Base-by-base conservation (phyloP, 495 filamentous ascomycete genomes). In the Aspergillus sparsus region DNA sequence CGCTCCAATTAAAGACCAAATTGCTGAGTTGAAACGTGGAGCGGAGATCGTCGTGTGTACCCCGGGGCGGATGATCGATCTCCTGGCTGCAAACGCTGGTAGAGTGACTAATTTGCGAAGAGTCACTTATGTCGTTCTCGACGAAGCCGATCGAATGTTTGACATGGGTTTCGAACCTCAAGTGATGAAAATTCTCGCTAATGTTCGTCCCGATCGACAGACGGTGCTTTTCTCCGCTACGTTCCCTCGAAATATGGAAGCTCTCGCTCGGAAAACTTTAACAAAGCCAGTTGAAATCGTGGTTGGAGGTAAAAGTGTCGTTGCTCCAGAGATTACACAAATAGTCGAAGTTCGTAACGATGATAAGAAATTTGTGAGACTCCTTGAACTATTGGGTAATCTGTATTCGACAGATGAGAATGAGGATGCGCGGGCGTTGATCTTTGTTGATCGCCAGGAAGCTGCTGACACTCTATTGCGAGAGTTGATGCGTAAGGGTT, bases 91-190 rank as follows among this genome's bases (percentile, higher is more conserved):
- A 21, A 99, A 99, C 70, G 87, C 86, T 49, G 94, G 94, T 6
- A 82, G 95, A 61, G 93, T 98, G 11, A 96, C 91, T 1, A 98
- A 96, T 66, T 80, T 98, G 18, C 87, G 83, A 50, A 81, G 95
- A 37, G 90, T 96, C 37, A 96, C 91, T 0, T 98, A 97, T 66
- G 81, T 96, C 13, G 94, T 98, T 13, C 82, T 99, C 36, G 95
- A 99, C 66, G 95, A 99, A 72, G 95, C 95, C 16, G 95, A 99
- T 67, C 87, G 95, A 46, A 99, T 99, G 95, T 98, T 97, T 65
- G 95, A 99, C 70, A 97, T 99, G 95, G 95, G 95, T 6, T 98
- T 99, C 61, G 93, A 97, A 72, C 93, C 93, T 1, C 95, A 98
- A 66, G 92, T 99, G 49, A 94, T 93, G 89, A 97, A 96, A 72